Evolutionary conservation across 371 early-diverging fungal species (phyloP), one percentile per base, ranked within the genome.

Genomic region (Lichtheimia ramosa): DNA sequence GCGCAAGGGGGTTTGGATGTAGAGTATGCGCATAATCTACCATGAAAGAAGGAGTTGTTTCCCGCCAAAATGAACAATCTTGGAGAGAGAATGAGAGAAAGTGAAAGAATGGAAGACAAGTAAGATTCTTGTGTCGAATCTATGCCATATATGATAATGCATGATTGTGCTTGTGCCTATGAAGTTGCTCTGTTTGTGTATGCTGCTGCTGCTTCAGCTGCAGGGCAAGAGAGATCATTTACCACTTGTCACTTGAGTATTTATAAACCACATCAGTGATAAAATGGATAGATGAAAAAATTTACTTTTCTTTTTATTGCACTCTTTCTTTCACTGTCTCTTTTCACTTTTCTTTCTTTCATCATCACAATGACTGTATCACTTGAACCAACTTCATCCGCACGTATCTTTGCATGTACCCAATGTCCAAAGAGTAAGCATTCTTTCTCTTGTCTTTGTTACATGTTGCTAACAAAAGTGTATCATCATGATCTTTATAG

Each of bases 371-470:
- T 65, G 46, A 48, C 56, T 51, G 42, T 59, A 51, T 41, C 18
- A 34, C 48, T 57, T 55, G 51, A 48, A 48, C 56, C 57, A 48
- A 40, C 50, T 42, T 62, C 59, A 16, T 60, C 40, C 48, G 43
- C 69, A 53, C 74, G 64, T 43, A 66, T 73, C 48, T 79, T 71
- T 54, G 62, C 75, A 16, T 79, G 79, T 59, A 64, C 79, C 15
- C 79, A 79, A 56, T 79, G 79, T 56, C 74, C 79, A 48, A 79
- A 79, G 62, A 68, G 79, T 79, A 70, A 65, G 56, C 48, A 14
- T 43, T 8, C 24, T 23, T n/a, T 21, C 4, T 54, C 50, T 39
- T 34, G 4, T 1, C 42, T 25, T 34, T 27, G 53, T 39, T 24
- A n/a, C 23, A 23, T 43, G 21, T 55, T 46, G 16, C 57, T 58